Base-by-base conservation (phyloP, 129 eudicot species). In the Escallonia herrerae region DNA sequence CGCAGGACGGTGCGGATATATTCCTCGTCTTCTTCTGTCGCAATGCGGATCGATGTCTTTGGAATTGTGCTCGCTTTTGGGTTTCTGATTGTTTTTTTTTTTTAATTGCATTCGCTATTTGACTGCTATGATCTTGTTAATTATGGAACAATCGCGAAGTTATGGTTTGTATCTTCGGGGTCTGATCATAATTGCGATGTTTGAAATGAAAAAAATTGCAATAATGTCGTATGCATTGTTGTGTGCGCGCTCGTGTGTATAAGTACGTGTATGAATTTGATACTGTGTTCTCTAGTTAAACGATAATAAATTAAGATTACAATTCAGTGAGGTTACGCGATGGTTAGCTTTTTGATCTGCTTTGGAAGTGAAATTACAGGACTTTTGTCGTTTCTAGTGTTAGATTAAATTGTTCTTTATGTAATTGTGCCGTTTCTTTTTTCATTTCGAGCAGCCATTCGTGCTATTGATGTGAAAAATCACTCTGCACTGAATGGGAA, bases 391-490 rank as follows among this genome's bases (percentile, higher is more conserved):
- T 45, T 45, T 45, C 49, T 45, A 6, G 14, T 51, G 12, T 53
- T 14, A 8, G 22, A 33, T 53, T 12, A 6, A 12, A 8, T 53
- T 53, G 4, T 10, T 47, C 39, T 22, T 51, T 57, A 5, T 56
- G 22, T 43, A 8, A 3, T 15, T 56, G 12, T 62, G 7, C 7
- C 33, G 33, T 70, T 66, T 10, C 55, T 45, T 63, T 63, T 10
- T 38, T 6, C 40, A 45, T 40, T 43, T 62, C 74, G 81, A 56
- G 42, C 76, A 93, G 98, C 96, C 15, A 71, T 66, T 40, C 83
- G 54, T 40, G 98, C 96, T 15, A 88, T 88, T 58, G 91, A 83
- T 74, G 63, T 59, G 40, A 87, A 85, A 76, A 93, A 93, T 72
- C 80, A 88, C 80, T 77, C 89, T 43, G 37, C 47, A 38, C 67